Conservation (phyloP, 306 rosid genomes). For the Sicyos baderoa region DNA sequence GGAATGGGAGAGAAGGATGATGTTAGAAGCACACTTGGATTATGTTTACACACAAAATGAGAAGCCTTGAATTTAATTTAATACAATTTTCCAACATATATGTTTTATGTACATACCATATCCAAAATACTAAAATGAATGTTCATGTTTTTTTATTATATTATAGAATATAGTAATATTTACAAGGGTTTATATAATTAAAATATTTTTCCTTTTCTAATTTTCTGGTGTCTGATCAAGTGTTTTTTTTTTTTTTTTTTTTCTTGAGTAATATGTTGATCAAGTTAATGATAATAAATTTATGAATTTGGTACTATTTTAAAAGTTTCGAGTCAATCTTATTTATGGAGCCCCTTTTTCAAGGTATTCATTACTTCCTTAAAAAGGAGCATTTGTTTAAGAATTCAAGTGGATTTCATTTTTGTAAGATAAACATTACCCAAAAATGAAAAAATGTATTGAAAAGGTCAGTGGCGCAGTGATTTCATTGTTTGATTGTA, state of each 20-base stretch:
- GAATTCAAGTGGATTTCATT: neutral
- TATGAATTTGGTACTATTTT: neutral
- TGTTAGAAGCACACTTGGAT: constrained; percentile 68
- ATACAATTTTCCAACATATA: neutral
- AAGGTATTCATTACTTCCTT: neutral
- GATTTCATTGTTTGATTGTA: too few species aligned
- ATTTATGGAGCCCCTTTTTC: too few species aligned
- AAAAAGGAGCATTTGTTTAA: neutral
- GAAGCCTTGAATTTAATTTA: constrained; percentile 31
- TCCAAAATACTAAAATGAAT: neutral
- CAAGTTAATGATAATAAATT: neutral
- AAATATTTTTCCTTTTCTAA: neutral
- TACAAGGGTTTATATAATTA: neutral
- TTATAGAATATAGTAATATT: neutral
- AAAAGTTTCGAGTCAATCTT: neutral
- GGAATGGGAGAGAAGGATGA: constrained; percentile 49
- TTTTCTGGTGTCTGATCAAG: neutral
- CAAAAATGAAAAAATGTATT: too few species aligned
- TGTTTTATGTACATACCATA: constrained; percentile 9
- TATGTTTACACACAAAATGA: constrained; percentile 69
- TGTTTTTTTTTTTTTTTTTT: too few species aligned
- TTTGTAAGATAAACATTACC: neutral
- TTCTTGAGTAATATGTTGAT: too few species aligned
- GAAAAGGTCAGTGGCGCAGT: too few species aligned
- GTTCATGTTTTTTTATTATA: neutral